phyloP scores from a whole-genome alignment of 2,329 filamentous ascomycete genomes.

The Cryphonectria parasitica region DNA sequence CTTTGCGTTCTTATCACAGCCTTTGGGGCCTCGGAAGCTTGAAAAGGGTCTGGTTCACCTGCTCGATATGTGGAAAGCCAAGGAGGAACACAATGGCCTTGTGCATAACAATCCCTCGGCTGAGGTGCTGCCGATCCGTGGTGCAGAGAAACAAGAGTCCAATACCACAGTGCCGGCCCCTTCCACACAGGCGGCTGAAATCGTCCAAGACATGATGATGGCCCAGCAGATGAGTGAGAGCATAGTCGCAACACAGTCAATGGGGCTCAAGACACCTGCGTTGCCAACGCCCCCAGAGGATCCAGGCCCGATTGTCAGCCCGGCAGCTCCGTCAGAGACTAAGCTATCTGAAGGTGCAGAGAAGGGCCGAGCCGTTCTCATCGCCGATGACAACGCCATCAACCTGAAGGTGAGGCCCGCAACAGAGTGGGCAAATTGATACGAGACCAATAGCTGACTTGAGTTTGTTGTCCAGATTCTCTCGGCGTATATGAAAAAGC shows the following conservation, averaged over 20 bases:
- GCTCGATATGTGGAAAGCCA: conserved; percentile 25
- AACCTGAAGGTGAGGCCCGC: conserved; percentile 37
- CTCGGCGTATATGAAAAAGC: conserved; percentile 41
- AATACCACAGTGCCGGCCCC: neutral
- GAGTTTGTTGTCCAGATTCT: conserved; percentile 33
- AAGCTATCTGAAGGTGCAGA: neutral
- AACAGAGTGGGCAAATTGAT: no score
- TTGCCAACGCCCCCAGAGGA: conserved; percentile 21
- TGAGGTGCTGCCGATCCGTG: neutral
- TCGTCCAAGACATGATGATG: conserved; percentile 9
- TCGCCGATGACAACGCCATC: conserved; percentile 48
- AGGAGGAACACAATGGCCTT: conserved; percentile 18
- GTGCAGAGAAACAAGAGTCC: no score
- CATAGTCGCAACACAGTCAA: neutral
- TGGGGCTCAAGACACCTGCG: neutral
- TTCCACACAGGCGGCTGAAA: neutral
- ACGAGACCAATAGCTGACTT: neutral
- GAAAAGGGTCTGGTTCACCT: conserved; percentile 38
- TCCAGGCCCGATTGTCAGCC: conserved; percentile 14
- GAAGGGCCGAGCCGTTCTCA: conserved; percentile 34
- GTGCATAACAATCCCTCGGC: neutral
- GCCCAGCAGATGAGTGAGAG: conserved; percentile 2
- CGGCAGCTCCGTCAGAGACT: neutral
- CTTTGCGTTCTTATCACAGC: conserved; percentile 45
- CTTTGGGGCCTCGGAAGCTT: conserved; percentile 45